phyloP scores from a whole-genome alignment of 257 asterid genomes.

The Solanum phureja region DNA sequence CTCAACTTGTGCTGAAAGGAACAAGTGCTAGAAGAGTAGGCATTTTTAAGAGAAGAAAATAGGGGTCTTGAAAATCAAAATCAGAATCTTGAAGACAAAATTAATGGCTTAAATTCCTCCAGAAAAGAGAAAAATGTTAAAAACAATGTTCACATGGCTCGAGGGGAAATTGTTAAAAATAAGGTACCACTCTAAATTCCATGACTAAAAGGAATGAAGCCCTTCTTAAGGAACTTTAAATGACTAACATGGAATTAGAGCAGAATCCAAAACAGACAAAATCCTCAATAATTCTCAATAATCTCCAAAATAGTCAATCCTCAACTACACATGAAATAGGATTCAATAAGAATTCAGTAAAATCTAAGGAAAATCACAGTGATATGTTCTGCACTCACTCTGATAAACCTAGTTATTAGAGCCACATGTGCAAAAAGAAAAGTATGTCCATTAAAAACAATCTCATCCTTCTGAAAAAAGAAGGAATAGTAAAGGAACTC shows the following conservation, averaged over 20 bases:
- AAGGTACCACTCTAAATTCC: too few species aligned
- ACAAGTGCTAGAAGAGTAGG: neutral
- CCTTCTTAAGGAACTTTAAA: too few species aligned
- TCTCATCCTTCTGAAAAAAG: too few species aligned
- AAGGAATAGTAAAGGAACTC: neutral
- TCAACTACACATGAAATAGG: neutral
- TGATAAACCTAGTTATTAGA: too few species aligned
- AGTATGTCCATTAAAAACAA: too few species aligned
- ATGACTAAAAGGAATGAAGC: neutral
- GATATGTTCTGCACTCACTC: too few species aligned
- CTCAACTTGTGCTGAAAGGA: neutral
- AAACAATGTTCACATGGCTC: neutral
- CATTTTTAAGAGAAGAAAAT: neutral
- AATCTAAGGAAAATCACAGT: too few species aligned
- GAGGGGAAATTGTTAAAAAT: neutral
- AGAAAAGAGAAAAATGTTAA: too few species aligned
- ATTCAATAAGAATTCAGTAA: too few species aligned
- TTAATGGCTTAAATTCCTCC: too few species aligned
- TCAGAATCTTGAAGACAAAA: neutral
- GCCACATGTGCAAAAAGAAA: neutral
- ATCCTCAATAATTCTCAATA: neutral
- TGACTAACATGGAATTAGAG: neutral
- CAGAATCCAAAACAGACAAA: neutral
- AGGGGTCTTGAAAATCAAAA: neutral
- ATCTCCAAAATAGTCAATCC: neutral